Conservation (phyloP, 805 yeast genomes). For the Allodekkera sacchari region DNA sequence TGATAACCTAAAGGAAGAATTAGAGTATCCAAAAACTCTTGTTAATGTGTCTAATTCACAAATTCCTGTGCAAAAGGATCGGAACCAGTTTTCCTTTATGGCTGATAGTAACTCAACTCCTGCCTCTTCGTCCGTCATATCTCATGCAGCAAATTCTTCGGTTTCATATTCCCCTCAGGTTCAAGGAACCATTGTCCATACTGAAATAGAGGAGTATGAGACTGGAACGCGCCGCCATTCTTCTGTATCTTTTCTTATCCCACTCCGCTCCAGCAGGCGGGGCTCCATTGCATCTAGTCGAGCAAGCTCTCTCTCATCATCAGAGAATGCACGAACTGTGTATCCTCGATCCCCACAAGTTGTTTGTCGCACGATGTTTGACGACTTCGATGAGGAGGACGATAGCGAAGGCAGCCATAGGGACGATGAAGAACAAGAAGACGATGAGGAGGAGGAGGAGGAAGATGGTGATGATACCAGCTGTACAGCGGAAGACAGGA, state of each 20-base stretch:
- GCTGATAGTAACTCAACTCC: constrained; percentile 7
- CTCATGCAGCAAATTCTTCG: neutral
- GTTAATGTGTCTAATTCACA: too few relatives aligned
- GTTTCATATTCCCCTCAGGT: neutral
- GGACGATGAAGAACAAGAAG: constrained; percentile 6
- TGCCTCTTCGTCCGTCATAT: constrained; percentile 3
- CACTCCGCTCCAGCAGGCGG: constrained; percentile 13
- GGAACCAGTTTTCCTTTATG: too few relatives aligned
- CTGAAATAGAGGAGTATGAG: constrained; percentile 16
- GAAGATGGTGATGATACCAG: constrained; percentile 10
- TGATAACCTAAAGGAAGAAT: too few relatives aligned
- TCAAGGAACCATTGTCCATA: constrained; percentile 9
- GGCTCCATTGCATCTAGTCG: constrained; percentile 16
- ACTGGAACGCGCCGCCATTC: constrained; percentile 20
- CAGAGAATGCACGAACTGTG: constrained; percentile 2
- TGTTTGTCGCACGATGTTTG: neutral
- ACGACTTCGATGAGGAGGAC: constrained; percentile 8
- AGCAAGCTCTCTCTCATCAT: constrained; percentile 3
- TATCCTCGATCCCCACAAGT: constrained; percentile 1
- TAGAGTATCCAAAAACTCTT: too few relatives aligned
- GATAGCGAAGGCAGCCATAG: constrained; percentile 6
- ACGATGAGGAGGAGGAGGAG: constrained; percentile 1
- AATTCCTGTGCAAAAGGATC: too few relatives aligned
- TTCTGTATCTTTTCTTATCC: constrained; percentile 18
- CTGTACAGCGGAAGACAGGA: constrained; percentile 10